Base-by-base conservation (phyloP, 257 asterid genomes). In the Solanum arcanum region DNA sequence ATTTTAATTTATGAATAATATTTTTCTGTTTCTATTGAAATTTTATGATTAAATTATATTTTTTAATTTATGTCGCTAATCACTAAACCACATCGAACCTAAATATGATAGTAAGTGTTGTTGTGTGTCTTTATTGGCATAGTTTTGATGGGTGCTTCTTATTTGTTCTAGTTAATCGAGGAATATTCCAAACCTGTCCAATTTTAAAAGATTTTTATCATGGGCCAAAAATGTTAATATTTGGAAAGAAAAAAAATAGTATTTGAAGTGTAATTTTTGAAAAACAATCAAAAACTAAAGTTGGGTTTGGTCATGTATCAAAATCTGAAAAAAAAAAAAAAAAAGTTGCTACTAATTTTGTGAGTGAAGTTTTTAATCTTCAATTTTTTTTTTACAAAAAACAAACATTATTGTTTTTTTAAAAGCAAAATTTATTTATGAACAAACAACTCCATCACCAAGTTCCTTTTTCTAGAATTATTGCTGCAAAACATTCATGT, bases 21-120 rank as follows among this genome's bases (percentile, higher is more conserved):
- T 33, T 33, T 33, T 33, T 33, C 0, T 33, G 0, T 35, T 35
- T 1, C 7, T 35, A 35, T 35, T 35, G 0, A 33, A 33, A 33
- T 33, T 35, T 5, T 0, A 35, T 35, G 0, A 35, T 35, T 35
- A 35, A 33, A 33, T 33, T 35, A 5, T 5, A 5, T 35, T 35
- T 35, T 37, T 37, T n/a, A 11, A n/a, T 25, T 5, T 0, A 25
- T 64, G 1, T 12, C 5, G 12, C 9, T 12, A 0, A n/a, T 12
- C 7, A 2, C 16, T n/a, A 4, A 14, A 60, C 6, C 33, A 62
- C 5, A 11, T 5, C 14, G 5, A 73, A 4, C 29, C 3, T 9
- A 3, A 3, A 8, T 23, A 14, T 27, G 44, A 23, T 75, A 3
- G 0, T 5, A 39, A 39, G 9, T 35, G 47, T 72, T 20, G 9